Base-by-base conservation (phyloP, 176 grass and related monocot species). In the Oryza longistaminata region DNA sequence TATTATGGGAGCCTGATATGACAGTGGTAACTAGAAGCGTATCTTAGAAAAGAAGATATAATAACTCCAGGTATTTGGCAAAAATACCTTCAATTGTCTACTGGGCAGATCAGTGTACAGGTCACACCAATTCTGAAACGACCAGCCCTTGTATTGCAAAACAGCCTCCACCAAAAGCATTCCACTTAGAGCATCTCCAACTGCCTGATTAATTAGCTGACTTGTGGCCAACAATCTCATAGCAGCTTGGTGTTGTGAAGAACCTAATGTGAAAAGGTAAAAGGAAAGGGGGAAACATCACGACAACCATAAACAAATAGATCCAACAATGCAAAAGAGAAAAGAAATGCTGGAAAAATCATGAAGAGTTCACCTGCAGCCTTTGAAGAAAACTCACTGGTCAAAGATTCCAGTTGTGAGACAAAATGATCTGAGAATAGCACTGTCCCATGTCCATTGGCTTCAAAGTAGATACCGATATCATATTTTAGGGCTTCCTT, bases 391-490 rank as follows among this genome's bases (percentile, higher is more conserved):
- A 95, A 70, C 39, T 78, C 86, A 24, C 74, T 77, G 24, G 40
- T 81, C 62, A 87, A 60, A 68, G 58, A 84, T 70, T 92, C 73
- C 71, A 98, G 77, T 22, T 39, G 75, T 24, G 79, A 82, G 45
- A 93, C 79, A 87, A 95, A 89, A 40, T 77, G 79, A 77, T 93
- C 85, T 3, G 87, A 85, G 81, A 98, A 98, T 55, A 98, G 48
- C 22, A 98, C 73, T 24, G 93, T 98, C 45, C 96, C 96, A 21
- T 98, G 96, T 68, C 96, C 93, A 70, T 98, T 98, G 50, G 96
- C 96, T 85, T 98, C 96, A 87, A 98, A 98, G 82, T 98, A 98
- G 70, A 98, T 85, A 25, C 96, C 96, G 34, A 95, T 92, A 26
- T 98, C 96, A 85, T 91, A 98, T 27, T 92, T 87, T 46, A 90